These are phyloP conservation scores for Colletotrichum abscissum DNA, from an alignment of 2,329 filamentous ascomycete species.

Conservation along the genomic window DNA sequence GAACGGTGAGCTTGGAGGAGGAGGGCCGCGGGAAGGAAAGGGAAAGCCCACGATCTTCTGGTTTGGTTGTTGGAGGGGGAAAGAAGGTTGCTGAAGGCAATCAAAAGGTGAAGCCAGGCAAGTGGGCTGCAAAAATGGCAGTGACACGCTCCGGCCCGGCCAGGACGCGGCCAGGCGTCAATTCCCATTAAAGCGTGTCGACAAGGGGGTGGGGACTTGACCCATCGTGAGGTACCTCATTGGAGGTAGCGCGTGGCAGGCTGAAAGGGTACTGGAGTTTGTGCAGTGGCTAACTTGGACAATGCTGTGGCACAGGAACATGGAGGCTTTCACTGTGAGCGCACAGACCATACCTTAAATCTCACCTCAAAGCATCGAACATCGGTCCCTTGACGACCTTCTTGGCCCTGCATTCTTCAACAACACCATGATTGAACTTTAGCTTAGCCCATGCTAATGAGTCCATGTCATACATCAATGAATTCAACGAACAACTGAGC, in stretches of 20 bases:
- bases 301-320: neutral
- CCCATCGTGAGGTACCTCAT: neutral
- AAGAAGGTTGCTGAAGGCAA: neutral
- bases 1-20: neutral
- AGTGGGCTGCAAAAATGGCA: slow-evolving; percentile 33
- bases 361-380: neutral
- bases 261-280: neutral
- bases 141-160: slow-evolving; percentile 28
- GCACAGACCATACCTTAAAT: slow-evolving; percentile 33
- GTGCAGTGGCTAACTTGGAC: neutral
- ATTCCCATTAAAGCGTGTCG: slow-evolving; percentile 32
- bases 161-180: slow-evolving; percentile 27
- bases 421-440: neutral
- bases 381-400: neutral
- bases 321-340: neutral
- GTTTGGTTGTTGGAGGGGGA: slow-evolving; percentile 12
- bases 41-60: slow-evolving; percentile 9
- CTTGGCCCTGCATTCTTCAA: neutral
- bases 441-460: neutral
- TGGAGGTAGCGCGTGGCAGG: neutral
- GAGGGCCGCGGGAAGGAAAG: slow-evolving; percentile 1
- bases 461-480: neutral
- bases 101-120: slow-evolving; percentile 4
- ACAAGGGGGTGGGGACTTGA: slow-evolving; percentile 14
- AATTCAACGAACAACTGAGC: neutral